Percentiles rank a stretch among this genome's conserved stretches.
Conservation (phyloP, 805 yeast genomes). For the Brettanomyces sp. region DNA sequence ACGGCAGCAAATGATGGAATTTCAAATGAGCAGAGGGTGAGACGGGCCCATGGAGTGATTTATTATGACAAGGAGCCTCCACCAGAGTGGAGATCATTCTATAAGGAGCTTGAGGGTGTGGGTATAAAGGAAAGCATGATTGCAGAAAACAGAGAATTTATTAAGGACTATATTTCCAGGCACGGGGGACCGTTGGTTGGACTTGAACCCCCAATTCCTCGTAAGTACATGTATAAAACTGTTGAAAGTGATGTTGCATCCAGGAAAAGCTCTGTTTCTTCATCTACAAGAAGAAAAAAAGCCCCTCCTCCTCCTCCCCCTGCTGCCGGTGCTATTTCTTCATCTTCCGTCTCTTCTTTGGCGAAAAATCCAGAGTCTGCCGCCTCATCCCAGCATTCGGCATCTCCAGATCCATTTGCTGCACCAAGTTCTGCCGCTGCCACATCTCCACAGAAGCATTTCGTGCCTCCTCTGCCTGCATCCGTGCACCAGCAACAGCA, state of each 20-base stretch:
- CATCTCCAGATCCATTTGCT: background rate
- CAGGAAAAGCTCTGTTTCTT: background rate
- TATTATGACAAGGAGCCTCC: constrained; percentile 79
- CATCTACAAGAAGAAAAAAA: constrained; percentile 16
- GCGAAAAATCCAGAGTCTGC: constrained; percentile 8
- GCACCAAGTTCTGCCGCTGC: constrained; percentile 10
- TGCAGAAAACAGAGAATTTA: constrained; percentile 75
- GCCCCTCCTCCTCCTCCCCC: constrained; percentile 34
- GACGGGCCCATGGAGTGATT: constrained; percentile 48
- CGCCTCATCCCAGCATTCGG: constrained; percentile 7
- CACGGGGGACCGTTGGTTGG: constrained; percentile 79
- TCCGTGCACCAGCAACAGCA: constrained; percentile 5
- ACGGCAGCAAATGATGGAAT: background rate
- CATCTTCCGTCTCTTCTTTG: constrained; percentile 13
- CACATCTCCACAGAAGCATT: constrained; percentile 2
- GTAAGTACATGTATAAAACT: constrained; percentile 28
- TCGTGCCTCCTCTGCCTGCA: constrained; percentile 3
- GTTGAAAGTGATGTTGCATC: constrained; percentile 4
- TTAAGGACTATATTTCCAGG: constrained; percentile 64
- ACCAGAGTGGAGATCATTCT: constrained; percentile 72
- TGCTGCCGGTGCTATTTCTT: constrained; percentile 7
- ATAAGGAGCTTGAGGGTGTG: constrained; percentile 60
- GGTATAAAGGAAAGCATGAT: constrained; percentile 87
- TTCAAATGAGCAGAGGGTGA: constrained; percentile 41
- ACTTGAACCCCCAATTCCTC: constrained; percentile 75